These are phyloP conservation scores for Leucosporidium scottii DNA, from an alignment of 768 basidiomycete species.

Conservation along the genomic window DNA sequence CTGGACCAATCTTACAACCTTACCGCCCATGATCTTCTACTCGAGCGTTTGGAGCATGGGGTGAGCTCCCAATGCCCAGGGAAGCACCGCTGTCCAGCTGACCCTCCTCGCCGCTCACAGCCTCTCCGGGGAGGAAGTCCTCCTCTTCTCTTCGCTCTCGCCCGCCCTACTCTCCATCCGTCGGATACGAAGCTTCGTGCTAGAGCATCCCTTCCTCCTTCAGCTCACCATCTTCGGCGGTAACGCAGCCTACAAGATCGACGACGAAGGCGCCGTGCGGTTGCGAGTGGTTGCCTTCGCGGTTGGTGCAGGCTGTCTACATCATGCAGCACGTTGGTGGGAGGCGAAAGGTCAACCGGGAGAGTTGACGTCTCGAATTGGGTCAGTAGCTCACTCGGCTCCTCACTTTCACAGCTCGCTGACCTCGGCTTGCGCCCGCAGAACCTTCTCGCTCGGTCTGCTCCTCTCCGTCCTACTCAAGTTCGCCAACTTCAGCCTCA, in stretches of 20 bases:
- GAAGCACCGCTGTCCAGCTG: no score
- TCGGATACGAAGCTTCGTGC: slow-evolving; percentile 48
- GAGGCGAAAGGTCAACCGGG: no score
- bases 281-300: neutral
- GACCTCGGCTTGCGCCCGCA: neutral
- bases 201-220: slow-evolving; percentile 50
- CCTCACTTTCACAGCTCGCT: neutral
- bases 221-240: slow-evolving; percentile 49
- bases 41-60: slow-evolving; percentile 47
- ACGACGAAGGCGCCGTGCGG: slow-evolving; percentile 46
- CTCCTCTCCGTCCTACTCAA: slow-evolving; percentile 63
- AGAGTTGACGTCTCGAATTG: no score
- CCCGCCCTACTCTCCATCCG: slow-evolving; percentile 56
- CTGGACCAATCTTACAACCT: slow-evolving; percentile 23
- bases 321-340: no score
- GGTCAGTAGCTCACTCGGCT: no score
- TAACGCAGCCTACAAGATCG: slow-evolving; percentile 51
- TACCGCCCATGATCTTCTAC: slow-evolving; percentile 32
- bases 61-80: no score
- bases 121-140: slow-evolving; percentile 71
- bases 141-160: slow-evolving; percentile 63
- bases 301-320: neutral
- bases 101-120: slow-evolving; percentile 69
- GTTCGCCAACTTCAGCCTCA: slow-evolving; percentile 57
- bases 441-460: slow-evolving; percentile 63